Base-by-base conservation (phyloP, 208 protist species). In the Crithidia bombi region DNA sequence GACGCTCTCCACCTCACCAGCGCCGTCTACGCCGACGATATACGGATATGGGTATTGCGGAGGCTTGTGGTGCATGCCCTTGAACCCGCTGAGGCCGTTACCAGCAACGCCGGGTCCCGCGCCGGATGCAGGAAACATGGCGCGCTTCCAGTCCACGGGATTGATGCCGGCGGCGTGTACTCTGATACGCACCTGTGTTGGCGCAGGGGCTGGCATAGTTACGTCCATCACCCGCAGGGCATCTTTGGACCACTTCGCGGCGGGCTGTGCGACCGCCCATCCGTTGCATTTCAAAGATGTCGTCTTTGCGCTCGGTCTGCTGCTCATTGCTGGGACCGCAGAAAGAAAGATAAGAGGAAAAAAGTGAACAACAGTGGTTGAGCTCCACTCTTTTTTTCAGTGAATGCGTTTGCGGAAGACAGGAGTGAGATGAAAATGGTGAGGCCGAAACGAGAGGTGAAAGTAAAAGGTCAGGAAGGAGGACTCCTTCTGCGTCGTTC, bases 1-100 rank as follows among this genome's bases (percentile, higher is more conserved):
- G 17, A 88, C 75, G 62, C 73, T 85, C 74, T 89, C 83, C 9
- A 92, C 55, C 28, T 82, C 63, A 36, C 86, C 86, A 12, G 83
- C 77, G 10, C 83, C 86, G 50, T 86, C 78, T 44, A 74, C 68
- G 17, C 86, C 86, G 50, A 83, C 77, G 23, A 82, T 69, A 65
- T 87, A 86, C 17, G 82, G 85, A 54, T 81, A 87, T 21, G 81
- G 79, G 65, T 83, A 83, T 10, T 50, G 25, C 19, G 65, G 68
- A 19, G 69, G 44, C 21, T 41, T 36, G 56, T 83, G 70, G 36
- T 65, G 71, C 57, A 59, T 58, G 15, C 55, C 63, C 43, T 68
- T 75, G 62, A 62, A 69, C 41, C 52, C 69, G 12, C 5, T 28
- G 10, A 75, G 36, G n/a, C n/a, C 39, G 41, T 28, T 11, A 47